These are phyloP conservation scores for Moesziomyces antarcticus DNA, from an alignment of 1,284 basidiomycete genomes.

Conservation along the genomic window DNA sequence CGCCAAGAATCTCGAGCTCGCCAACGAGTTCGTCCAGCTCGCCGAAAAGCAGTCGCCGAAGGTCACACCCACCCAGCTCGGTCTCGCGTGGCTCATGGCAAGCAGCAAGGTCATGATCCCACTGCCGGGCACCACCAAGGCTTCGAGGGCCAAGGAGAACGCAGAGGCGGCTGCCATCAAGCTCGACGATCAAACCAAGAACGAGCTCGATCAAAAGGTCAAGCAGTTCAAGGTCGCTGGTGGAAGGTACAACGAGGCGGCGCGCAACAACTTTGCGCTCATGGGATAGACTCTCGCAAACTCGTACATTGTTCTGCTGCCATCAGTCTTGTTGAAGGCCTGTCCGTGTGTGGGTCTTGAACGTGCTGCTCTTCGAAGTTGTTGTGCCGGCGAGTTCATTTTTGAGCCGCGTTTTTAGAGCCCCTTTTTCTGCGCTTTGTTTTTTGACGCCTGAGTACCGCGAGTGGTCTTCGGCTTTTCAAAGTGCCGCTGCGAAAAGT, in stretches of 20 bases:
- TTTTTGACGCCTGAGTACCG: too few species aligned
- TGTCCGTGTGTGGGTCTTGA: too few species aligned
- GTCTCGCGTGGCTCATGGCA: constrained; percentile 73
- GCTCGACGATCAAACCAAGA: constrained; percentile 52
- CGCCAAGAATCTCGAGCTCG: constrained; percentile 73
- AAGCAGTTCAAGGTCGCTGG: constrained; percentile 29
- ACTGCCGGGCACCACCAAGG: constrained; percentile 71
- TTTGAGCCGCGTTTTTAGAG: too few species aligned
- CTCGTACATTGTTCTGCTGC: too few species aligned
- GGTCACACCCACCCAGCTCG: constrained; percentile 73
- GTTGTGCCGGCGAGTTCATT: too few species aligned
- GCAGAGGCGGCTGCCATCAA: constrained; percentile 54
- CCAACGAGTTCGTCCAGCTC: constrained; percentile 69
- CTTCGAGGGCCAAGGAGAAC: constrained; percentile 64
- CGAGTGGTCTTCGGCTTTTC: too few species aligned
- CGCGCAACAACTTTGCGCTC: constrained; percentile 14
- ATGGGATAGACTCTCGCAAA: constrained; percentile 18
- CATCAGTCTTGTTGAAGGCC: too few species aligned
- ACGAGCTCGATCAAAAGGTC: constrained; percentile 47
- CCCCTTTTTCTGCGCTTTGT: too few species aligned
- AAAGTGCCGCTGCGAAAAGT: too few species aligned
- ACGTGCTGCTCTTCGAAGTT: not conserved
- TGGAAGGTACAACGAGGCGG: constrained; percentile 34
- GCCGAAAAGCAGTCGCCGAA: constrained; percentile 30
- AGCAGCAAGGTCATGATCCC: constrained; percentile 71